phyloP scores from a whole-genome alignment of 1,139 yeast genomes.

The Lodderomyces theae region DNA sequence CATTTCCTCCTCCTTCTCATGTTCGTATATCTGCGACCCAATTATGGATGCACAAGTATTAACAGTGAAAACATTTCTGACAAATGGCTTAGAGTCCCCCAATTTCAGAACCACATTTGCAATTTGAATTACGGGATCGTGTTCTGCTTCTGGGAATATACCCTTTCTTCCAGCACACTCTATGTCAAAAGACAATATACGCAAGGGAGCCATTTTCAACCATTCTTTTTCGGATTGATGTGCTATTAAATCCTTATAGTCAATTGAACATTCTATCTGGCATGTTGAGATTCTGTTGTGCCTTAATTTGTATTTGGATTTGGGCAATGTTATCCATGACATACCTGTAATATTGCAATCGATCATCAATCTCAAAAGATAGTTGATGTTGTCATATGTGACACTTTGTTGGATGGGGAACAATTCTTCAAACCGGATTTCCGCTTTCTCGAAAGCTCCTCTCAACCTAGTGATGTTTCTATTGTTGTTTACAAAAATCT shows the following conservation, averaged over 20 bases:
- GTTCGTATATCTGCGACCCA: constrained; percentile 85
- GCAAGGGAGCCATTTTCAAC: constrained; percentile 89
- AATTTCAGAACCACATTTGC: constrained; percentile 88
- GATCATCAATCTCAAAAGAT: constrained; percentile 81
- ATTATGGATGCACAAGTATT: constrained; percentile 89
- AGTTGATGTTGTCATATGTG: constrained; percentile 88
- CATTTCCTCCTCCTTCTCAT: constrained; percentile 77
- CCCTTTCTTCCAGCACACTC: constrained; percentile 99
- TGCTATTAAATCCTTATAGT: constrained; percentile 66
- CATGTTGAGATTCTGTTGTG: constrained; percentile 60
- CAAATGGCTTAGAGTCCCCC: constrained; percentile 81
- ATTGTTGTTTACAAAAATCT: constrained; percentile 65
- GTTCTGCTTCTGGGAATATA: constrained; percentile 90
- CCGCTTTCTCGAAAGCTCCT: constrained; percentile 81
- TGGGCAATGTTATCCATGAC: constrained; percentile 95
- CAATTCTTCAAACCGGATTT: constrained; percentile 59
- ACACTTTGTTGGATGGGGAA: constrained; percentile 60
- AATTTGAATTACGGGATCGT: constrained; percentile 93
- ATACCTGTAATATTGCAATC: constrained; percentile 92
- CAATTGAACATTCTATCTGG: constrained; percentile 76
- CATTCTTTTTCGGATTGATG: constrained; percentile 93
- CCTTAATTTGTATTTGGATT: constrained; percentile 58
- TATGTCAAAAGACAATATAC: constrained; percentile 92
- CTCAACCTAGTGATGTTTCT: constrained; percentile 65
- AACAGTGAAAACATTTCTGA: constrained; percentile 91